Evolutionary conservation across 306 rosid genomes (phyloP).

Genomic region (Castanea sativa): DNA sequence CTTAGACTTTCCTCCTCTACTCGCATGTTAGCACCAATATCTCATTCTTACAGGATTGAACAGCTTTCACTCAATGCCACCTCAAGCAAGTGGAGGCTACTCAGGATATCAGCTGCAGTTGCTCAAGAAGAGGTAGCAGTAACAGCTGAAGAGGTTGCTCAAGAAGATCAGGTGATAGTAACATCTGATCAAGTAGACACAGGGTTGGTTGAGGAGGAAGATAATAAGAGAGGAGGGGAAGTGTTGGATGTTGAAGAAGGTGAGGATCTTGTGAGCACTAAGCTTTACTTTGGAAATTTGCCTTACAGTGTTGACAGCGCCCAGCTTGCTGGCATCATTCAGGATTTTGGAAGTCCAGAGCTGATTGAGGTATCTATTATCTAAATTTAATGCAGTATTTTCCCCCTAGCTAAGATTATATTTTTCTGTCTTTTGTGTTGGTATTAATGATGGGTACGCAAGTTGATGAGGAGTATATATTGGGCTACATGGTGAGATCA

Average conservation of each 20-base stretch:
- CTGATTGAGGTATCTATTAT: slow-evolving; percentile 63
- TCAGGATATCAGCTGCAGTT: slow-evolving; percentile 53
- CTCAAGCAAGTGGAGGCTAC: slow-evolving; percentile 36
- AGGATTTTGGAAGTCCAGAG: slow-evolving; percentile 76
- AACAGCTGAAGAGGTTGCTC: slow-evolving; percentile 47
- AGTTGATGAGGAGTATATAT: neutral
- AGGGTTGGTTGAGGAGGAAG: slow-evolving; percentile 18
- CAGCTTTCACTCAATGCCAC: slow-evolving; percentile 30
- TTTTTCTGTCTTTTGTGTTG: neutral
- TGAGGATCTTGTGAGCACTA: slow-evolving; percentile 43
- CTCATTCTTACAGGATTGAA: slow-evolving; percentile 33
- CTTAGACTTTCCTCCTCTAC: slow-evolving; percentile 40
- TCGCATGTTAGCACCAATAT: slow-evolving; percentile 29
- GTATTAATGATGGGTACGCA: neutral
- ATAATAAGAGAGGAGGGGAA: slow-evolving; percentile 15
- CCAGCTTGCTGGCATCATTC: slow-evolving; percentile 85
- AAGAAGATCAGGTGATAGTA: slow-evolving; percentile 46
- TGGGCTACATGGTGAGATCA: neutral
- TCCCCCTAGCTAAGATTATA: neutral
- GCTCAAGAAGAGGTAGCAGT: slow-evolving; percentile 57
- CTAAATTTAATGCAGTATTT: neutral
- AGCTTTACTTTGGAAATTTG: slow-evolving; percentile 94
- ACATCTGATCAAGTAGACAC: slow-evolving; percentile 32
- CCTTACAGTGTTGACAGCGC: slow-evolving; percentile 95
- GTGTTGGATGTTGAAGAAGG: slow-evolving; percentile 25